Conservation (phyloP, 2,329 filamentous ascomycete genomes). For the Volutella citrinella region DNA sequence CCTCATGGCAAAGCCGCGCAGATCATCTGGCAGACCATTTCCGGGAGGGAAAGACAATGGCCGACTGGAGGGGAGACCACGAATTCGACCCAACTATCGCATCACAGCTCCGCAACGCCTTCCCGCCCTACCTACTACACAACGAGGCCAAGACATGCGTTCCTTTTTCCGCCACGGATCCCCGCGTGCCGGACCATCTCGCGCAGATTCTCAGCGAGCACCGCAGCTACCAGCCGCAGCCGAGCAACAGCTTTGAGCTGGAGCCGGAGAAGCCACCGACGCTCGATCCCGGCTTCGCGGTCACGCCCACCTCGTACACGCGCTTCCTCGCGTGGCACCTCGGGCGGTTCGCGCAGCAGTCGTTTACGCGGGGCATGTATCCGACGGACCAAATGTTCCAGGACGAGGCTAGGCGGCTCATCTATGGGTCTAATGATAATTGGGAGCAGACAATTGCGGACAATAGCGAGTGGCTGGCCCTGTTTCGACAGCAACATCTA, state of each 20-base stretch:
- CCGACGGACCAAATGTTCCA: constrained; percentile 10
- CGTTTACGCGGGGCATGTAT: background rate
- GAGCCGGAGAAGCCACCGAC: too few species aligned
- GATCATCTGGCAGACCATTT: constrained; percentile 25
- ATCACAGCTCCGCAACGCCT: constrained; percentile 15
- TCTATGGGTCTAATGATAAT: constrained; percentile 2
- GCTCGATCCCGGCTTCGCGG: background rate
- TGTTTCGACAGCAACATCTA: constrained; percentile 21
- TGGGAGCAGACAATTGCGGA: constrained; percentile 9
- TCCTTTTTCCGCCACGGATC: constrained; percentile 18
- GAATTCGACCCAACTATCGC: constrained; percentile 17
- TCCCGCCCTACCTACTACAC: constrained; percentile 21
- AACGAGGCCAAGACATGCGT: constrained; percentile 15
- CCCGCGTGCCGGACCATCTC: constrained; percentile 7
- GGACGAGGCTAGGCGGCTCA: constrained; percentile 3
- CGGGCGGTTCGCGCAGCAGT: constrained; percentile 5
- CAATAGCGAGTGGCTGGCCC: constrained; percentile 8
- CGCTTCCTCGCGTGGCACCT: constrained; percentile 6
- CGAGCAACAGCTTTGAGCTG: too few species aligned
- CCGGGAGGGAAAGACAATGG: constrained; percentile 18
- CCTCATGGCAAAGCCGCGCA: constrained; percentile 16
- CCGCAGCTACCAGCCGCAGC: too few species aligned
- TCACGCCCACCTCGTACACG: background rate
- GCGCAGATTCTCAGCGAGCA: too few species aligned
- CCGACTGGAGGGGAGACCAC: constrained; percentile 23